Conservation (phyloP, 352 stramenopile genomes). For the Globisporangium recalcitrans region DNA sequence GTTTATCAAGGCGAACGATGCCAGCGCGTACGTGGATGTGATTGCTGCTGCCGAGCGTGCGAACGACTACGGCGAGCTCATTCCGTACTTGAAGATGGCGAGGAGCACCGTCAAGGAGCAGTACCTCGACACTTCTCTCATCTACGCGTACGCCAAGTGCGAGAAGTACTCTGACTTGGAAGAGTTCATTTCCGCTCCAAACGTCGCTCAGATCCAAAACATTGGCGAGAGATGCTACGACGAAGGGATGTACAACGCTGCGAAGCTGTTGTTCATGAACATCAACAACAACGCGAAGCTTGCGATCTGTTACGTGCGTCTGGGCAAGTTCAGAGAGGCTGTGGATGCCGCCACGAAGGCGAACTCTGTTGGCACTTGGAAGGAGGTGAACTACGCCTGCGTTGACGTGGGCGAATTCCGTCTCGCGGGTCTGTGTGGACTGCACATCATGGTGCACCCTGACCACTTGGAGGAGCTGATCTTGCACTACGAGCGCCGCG, state of each 20-base stretch:
- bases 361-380: slow-evolving; percentile 99
- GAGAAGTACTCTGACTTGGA: slow-evolving; percentile 98
- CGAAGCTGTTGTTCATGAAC: slow-evolving; percentile 98
- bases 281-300: slow-evolving; percentile 99
- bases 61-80: slow-evolving; percentile 96
- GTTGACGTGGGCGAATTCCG: slow-evolving; percentile 97
- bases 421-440: slow-evolving; percentile 95
- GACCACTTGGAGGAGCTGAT: slow-evolving; percentile 99
- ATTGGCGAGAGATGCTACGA: slow-evolving; percentile 98
- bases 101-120: slow-evolving; percentile 99
- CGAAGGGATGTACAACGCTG: slow-evolving; percentile 98
- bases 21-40: slow-evolving; percentile 96
- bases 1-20: slow-evolving; percentile 99
- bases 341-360: slow-evolving; percentile 98
- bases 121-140: slow-evolving; percentile 98
- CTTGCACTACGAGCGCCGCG: slow-evolving; percentile 97
- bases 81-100: slow-evolving; percentile 99
- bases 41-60: slow-evolving; percentile 96
- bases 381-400: slow-evolving; percentile 99
- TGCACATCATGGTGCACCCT: slow-evolving; percentile 99
- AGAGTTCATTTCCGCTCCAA: slow-evolving; percentile 98
- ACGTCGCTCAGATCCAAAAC: slow-evolving; percentile 99
- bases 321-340: slow-evolving; percentile 98
- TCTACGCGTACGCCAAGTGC: slow-evolving; percentile 98
- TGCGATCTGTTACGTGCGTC: slow-evolving; percentile 98